Evolutionary conservation across 495 filamentous ascomycete species (phyloP).

Genomic region (Penicilliopsis zonata): DNA sequence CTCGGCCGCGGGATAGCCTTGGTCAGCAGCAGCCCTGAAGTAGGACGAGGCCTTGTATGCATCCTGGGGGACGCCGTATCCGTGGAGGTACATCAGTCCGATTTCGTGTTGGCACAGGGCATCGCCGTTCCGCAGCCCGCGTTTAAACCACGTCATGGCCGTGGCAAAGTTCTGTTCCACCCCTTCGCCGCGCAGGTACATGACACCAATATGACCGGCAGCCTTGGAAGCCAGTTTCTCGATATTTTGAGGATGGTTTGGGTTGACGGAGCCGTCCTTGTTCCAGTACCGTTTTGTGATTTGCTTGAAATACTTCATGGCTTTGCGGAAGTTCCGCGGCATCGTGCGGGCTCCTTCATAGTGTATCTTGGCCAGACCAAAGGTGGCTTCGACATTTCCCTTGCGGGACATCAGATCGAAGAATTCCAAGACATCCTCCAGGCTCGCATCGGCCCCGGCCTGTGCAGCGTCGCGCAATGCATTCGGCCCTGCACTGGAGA

Average conservation of each 20-base stretch:
- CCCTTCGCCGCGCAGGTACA: constrained; percentile 89
- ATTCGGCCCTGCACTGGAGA: constrained; percentile 80
- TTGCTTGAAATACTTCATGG: constrained; percentile 71
- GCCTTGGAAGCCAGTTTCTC: constrained; percentile 83
- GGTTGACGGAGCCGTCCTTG: constrained; percentile 52
- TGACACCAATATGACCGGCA: constrained; percentile 82
- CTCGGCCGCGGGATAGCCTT: constrained; percentile 73
- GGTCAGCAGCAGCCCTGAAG: constrained; percentile 73
- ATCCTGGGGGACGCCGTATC: constrained; percentile 68
- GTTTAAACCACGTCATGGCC: constrained; percentile 77
- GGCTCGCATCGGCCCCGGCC: constrained; percentile 63
- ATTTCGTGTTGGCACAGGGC: constrained; percentile 75
- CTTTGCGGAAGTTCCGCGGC: constrained; percentile 57
- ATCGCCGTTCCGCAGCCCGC: constrained; percentile 69
- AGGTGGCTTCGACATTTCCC: constrained; percentile 85
- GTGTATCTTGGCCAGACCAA: constrained; percentile 74
- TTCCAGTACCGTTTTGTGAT: constrained; percentile 84
- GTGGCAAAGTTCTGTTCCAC: constrained; percentile 65
- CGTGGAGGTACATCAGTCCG: constrained; percentile 78
- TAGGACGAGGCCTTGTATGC: constrained; percentile 60
- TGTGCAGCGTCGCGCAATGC: constrained; percentile 57
- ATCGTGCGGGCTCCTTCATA: constrained; percentile 79
- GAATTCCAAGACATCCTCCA: constrained; percentile 93
- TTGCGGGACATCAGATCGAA: constrained; percentile 89
- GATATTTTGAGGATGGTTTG: constrained; percentile 38